Evolutionary conservation across 1,139 yeast genomes (phyloP).

Genomic region (Yamadazyma sp.): DNA sequence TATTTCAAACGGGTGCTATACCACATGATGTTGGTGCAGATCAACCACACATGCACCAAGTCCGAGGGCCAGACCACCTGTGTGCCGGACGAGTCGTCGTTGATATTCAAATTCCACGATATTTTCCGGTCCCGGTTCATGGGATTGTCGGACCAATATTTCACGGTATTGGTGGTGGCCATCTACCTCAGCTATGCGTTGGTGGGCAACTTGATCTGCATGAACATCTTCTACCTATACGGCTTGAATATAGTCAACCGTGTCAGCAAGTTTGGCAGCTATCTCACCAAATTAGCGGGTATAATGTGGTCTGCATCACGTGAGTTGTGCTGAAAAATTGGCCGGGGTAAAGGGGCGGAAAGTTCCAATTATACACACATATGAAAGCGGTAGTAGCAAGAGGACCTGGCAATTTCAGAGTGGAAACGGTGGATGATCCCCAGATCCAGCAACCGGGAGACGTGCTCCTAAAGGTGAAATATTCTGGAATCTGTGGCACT

Average conservation of each 20-base stretch:
- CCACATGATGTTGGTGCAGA: conserved; percentile 4
- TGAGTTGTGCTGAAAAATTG: not conserved
- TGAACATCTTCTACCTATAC: conserved; percentile 23
- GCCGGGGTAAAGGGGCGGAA: conserved; percentile 2
- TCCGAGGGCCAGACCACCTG: conserved; percentile 4
- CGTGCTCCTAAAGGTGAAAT: conserved; percentile 51
- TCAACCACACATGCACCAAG: conserved; percentile 5
- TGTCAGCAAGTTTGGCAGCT: conserved; percentile 2
- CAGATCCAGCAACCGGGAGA: conserved; percentile 38
- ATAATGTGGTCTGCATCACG: conserved; percentile 8
- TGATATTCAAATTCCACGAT: conserved; percentile 31
- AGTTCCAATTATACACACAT: conserved; percentile 1
- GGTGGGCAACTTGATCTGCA: conserved; percentile 30
- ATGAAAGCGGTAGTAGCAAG: conserved; percentile 62
- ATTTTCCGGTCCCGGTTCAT: conserved; percentile 16
- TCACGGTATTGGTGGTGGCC: conserved; percentile 16
- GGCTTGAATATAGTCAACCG: conserved; percentile 6
- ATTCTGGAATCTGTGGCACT: conserved; percentile 61
- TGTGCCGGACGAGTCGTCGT: conserved; percentile 14
- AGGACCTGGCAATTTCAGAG: conserved; percentile 47
- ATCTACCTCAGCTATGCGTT: conserved; percentile 29
- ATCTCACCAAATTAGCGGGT: conserved; percentile 1
- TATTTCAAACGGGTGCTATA: conserved; percentile 5
- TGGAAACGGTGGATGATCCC: conserved; percentile 48
- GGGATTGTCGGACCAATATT: not conserved